Percentiles rank a stretch among this genome's conserved stretches.
Evolutionary conservation across 225 moss, liverwort and hornwort genomes (phyloP).

Genomic region (Sphagnum tenellum): DNA sequence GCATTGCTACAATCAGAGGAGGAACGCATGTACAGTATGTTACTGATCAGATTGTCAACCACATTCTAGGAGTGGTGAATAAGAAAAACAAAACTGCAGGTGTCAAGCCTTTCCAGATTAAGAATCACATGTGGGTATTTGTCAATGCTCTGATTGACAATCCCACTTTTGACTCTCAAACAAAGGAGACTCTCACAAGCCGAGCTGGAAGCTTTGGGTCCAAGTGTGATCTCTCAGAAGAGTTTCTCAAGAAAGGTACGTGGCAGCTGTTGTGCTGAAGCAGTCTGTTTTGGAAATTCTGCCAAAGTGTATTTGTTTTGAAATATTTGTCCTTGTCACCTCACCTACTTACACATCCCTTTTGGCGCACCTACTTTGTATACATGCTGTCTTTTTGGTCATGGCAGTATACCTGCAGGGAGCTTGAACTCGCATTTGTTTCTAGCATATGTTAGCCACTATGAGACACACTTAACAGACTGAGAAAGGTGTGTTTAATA

Average conservation of each 20-base stretch:
- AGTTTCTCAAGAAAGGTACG: conserved; percentile 84
- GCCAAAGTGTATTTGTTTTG: conserved; percentile 5
- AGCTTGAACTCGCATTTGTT: too few relatives aligned
- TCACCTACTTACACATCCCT: too few relatives aligned
- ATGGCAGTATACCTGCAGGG: too few relatives aligned
- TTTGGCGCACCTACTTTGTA: too few relatives aligned
- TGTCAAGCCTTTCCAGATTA: conserved; percentile 72
- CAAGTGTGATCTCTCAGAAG: conserved; percentile 76
- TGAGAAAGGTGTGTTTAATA: too few relatives aligned
- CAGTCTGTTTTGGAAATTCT: conserved; percentile 81
- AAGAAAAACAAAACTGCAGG: conserved; percentile 88
- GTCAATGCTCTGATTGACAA: conserved; percentile 98
- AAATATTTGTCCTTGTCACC: too few relatives aligned
- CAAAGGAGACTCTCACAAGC: conserved; percentile 82
- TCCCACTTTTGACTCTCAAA: conserved; percentile 98
- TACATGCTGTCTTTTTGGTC: too few relatives aligned
- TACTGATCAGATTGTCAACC: conserved; percentile 71
- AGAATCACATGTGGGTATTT: conserved; percentile 93
- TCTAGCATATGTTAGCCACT: too few relatives aligned
- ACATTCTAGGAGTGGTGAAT: conserved; percentile 56
- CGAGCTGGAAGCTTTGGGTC: conserved; percentile 90
- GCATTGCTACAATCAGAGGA: conserved; percentile 95
- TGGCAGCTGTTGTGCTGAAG: conserved; percentile 60
- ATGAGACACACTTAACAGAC: too few relatives aligned
- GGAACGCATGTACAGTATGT: conserved; percentile 84